Conservation (phyloP, 768 basidiomycete species). For the Mycena polygramma region DNA sequence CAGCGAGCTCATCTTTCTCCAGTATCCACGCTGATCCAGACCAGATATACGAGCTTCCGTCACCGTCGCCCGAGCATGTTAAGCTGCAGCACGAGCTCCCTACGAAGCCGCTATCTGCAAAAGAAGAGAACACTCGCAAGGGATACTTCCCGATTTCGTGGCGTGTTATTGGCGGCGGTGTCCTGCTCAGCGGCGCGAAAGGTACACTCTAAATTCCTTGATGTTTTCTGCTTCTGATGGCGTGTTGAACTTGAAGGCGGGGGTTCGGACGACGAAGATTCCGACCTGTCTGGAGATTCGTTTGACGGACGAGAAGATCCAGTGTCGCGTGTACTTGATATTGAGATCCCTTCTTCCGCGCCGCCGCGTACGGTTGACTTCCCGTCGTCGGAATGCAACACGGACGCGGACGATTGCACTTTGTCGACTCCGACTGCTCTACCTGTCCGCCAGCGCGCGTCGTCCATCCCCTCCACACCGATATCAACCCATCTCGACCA, state of each 20-base stretch:
- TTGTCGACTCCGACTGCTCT: conserved; percentile 16
- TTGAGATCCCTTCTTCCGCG: conserved; percentile 19
- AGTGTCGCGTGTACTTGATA: conserved; percentile 5
- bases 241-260: not conserved
- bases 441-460: conserved; percentile 36
- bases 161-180: conserved; percentile 85
- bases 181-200: conserved; percentile 62
- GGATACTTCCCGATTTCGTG: conserved; percentile 77
- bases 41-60: not conserved
- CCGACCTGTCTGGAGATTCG: conserved; percentile 21
- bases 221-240: not conserved
- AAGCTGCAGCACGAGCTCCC: conserved; percentile 35
- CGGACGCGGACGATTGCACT: conserved; percentile 23
- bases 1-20: conserved; percentile 8
- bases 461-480: conserved; percentile 42
- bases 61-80: not conserved
- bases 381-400: conserved; percentile 17
- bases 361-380: conserved; percentile 3
- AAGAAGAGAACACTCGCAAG: conserved; percentile 56
- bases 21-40: conserved; percentile 62
- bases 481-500: conserved; percentile 38
- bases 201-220: not conserved
- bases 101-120: conserved; percentile 37
- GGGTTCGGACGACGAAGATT: conserved; percentile 7
- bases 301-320: conserved; percentile 14